Evolutionary conservation across 495 filamentous ascomycete genomes (phyloP).

Genomic region (Cercophora newfieldiana): DNA sequence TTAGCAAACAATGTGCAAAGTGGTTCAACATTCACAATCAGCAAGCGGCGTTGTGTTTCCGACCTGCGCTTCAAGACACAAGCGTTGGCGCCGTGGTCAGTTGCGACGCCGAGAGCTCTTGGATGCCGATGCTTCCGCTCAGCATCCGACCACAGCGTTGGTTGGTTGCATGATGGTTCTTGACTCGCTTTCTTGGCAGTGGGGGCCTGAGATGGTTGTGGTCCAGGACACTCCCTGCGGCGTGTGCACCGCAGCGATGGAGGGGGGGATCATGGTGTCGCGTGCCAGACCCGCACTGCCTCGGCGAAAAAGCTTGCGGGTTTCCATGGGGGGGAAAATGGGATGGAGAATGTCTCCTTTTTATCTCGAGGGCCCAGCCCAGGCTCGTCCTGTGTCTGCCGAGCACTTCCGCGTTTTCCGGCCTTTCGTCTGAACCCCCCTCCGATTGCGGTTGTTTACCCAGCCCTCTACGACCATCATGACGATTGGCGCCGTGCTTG

Average conservation of each 20-base stretch:
- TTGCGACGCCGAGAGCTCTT: neutral
- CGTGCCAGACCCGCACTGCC: neutral
- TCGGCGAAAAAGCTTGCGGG: slow-evolving; percentile 3
- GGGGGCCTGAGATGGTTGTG: neutral
- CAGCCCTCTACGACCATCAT: slow-evolving; percentile 12
- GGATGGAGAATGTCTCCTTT: neutral
- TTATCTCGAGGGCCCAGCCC: neutral
- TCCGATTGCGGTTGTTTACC: neutral
- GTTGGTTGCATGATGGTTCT: neutral
- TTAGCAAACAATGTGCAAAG: too few relatives aligned
- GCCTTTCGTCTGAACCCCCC: neutral
- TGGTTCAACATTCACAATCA: too few relatives aligned
- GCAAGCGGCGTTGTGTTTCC: neutral
- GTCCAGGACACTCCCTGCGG: slow-evolving; percentile 1
- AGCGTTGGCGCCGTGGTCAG: neutral
- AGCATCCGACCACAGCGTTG: neutral
- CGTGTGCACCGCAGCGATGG: neutral
- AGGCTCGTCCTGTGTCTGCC: neutral
- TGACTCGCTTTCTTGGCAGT: neutral
- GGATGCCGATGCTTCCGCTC: neutral
- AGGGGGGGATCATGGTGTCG: neutral
- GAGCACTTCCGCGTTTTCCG: neutral
- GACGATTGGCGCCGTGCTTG: slow-evolving; percentile 37
- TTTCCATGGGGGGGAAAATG: neutral
- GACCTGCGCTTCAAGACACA: neutral